A percentile compares a stretch with the other conserved stretches of the same genome.
Conservation (phyloP, 2,329 filamentous ascomycete genomes). For the Paraphaeosphaeria sporulosa region DNA sequence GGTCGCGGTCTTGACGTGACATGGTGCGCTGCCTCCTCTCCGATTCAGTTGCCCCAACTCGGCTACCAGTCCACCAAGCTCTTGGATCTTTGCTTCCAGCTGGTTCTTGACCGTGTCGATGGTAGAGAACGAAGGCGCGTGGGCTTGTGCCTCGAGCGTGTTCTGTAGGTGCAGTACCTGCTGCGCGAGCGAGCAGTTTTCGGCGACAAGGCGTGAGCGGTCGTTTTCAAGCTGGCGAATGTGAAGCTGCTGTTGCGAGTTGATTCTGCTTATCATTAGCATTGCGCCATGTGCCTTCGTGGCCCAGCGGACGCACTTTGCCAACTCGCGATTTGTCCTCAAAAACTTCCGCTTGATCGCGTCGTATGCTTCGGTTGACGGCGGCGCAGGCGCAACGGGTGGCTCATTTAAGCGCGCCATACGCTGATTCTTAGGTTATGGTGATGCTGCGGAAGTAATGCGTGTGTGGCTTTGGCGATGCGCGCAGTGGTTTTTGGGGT, state of each 20-base stretch:
- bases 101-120: constrained; percentile 73
- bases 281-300: constrained; percentile 15
- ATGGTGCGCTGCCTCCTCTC: constrained; percentile 24
- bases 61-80: constrained; percentile 72
- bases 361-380: constrained; percentile 73
- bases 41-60: constrained; percentile 62
- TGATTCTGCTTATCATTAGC: constrained; percentile 60
- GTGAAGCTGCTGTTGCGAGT: constrained; percentile 78
- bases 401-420: constrained; percentile 87
- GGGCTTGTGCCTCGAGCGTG: constrained; percentile 68
- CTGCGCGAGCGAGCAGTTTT: constrained; percentile 77
- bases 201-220: constrained; percentile 75
- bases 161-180: constrained; percentile 74
- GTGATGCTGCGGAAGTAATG: constrained; percentile 35
- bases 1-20: constrained; percentile 58
- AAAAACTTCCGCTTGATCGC: constrained; percentile 80
- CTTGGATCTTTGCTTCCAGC: constrained; percentile 74
- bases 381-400: constrained; percentile 49
- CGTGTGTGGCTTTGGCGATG: constrained; percentile 11
- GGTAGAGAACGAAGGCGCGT: constrained; percentile 68
- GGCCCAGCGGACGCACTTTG: constrained; percentile 52
- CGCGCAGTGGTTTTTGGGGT: constrained; percentile 20
- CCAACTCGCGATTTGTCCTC: constrained; percentile 84
- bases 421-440: constrained; percentile 49
- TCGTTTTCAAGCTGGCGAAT: constrained; percentile 81